Evolutionary conservation across 805 yeast species (phyloP).

Genomic region (Candida berthetii): DNA sequence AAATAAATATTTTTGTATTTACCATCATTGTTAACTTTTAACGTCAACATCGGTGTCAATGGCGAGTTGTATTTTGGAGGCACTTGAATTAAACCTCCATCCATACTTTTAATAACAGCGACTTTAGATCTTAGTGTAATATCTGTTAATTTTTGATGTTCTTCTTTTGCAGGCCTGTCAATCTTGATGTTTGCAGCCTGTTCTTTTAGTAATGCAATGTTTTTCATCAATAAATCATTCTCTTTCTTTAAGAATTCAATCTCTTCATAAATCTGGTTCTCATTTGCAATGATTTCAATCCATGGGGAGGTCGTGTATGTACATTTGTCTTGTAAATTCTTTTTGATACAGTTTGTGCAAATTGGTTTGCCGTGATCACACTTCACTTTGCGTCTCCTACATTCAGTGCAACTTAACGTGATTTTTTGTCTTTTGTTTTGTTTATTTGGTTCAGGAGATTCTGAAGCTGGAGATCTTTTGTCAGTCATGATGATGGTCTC

Average conservation of each 20-base stretch:
- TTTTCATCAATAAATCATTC: slow-evolving; percentile 12
- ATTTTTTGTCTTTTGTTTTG: slow-evolving; percentile 12
- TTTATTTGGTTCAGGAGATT: too few species aligned
- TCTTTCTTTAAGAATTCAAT: slow-evolving; percentile 12
- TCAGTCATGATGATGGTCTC: too few species aligned
- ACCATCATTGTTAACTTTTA: slow-evolving; percentile 3
- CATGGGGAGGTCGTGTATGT: slow-evolving; percentile 14
- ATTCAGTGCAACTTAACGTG: slow-evolving; percentile 12
- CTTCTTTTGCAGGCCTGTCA: not conserved
- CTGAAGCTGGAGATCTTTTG: too few species aligned
- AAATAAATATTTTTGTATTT: slow-evolving; percentile 1
- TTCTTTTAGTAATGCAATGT: slow-evolving; percentile 7
- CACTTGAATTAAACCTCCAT: not conserved
- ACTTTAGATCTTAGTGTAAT: not conserved
- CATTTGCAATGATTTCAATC: slow-evolving; percentile 15
- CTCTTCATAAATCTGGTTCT: slow-evolving; percentile 14
- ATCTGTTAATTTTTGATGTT: not conserved
- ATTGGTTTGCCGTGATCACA: slow-evolving; percentile 16
- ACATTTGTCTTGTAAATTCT: slow-evolving; percentile 8
- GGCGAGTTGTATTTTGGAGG: slow-evolving; percentile 3
- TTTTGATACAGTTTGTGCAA: slow-evolving; percentile 12
- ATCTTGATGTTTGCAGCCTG: not conserved
- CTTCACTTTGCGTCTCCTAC: slow-evolving; percentile 18
- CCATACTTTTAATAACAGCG: not conserved
- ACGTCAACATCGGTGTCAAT: slow-evolving; percentile 3